Conservation (phyloP, 1,284 basidiomycete genomes). For the Cystobasidium slooffiae region DNA sequence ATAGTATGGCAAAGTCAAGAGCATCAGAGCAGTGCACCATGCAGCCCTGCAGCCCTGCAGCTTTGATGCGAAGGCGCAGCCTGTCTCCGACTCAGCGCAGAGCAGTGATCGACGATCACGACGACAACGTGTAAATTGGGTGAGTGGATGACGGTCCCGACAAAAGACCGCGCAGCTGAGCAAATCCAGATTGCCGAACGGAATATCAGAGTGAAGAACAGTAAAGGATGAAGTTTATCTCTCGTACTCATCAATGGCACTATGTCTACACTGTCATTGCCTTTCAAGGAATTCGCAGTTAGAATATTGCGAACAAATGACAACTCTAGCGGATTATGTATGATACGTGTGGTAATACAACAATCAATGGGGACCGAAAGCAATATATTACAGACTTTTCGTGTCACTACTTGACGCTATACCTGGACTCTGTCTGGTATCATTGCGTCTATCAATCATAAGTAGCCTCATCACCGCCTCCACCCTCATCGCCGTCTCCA, state of each 20-base stretch:
- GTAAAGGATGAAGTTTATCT: too few relatives aligned
- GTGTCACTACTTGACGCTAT: too few relatives aligned
- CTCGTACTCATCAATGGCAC: too few relatives aligned
- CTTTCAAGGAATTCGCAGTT: too few relatives aligned
- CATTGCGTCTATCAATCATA: conserved; percentile 16
- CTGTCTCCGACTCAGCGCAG: not conserved
- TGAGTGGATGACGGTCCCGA: not conserved
- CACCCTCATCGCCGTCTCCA: conserved; percentile 21
- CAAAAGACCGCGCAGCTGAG: conserved; percentile 9
- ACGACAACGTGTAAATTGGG: conserved; percentile 20
- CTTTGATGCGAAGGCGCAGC: too few relatives aligned
- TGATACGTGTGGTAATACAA: not conserved
- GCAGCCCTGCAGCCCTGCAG: too few relatives aligned
- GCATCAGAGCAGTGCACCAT: not conserved
- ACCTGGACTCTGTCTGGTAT: too few relatives aligned
- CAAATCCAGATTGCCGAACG: not conserved
- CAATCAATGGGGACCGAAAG: not conserved
- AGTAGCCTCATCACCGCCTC: conserved; percentile 31
- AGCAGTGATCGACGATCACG: not conserved
- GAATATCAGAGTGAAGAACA: too few relatives aligned
- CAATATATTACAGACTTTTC: too few relatives aligned
- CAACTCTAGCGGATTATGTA: not conserved
- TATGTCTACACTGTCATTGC: too few relatives aligned
- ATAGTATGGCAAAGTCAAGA: not conserved
- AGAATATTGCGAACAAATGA: not conserved